Evolutionary conservation across 2,329 filamentous ascomycete genomes (phyloP), one percentile per base, ranked within the genome.

Genomic region (Alternaria consortialis): DNA sequence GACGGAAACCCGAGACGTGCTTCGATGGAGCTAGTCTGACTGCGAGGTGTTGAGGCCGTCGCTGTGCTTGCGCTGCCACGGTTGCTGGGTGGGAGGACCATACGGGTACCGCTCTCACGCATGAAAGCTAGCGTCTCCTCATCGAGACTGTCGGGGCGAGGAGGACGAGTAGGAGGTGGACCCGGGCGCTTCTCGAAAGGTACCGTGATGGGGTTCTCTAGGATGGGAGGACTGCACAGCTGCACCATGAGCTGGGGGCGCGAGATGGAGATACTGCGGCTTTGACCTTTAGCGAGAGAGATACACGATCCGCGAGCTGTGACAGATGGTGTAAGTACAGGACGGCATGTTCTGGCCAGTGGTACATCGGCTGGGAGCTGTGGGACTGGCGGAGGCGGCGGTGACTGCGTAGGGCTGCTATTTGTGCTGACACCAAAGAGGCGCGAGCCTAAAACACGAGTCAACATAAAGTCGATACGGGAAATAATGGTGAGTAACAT

Each of bases 81-180:
- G 23, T 56, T 51, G 7, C 37, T 54, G 15, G 36, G 29, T 15
- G 50, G 39, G 1, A 71, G 47, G 1, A 65, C 58, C 60, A 68
- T 67, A 40, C 70, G 69, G 1, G 61, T 57, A 7, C 54, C 53
- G 9, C 46, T 43, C 7, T 68, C 63, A 9, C 54, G 66, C 61
- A 64, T 67, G n/a, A 71, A 57, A 6, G 58, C 59, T 2, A 65
- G 17, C 2, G 63, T 68, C 5, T 66, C 60, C 4, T 65, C 52
- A 13, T 69, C 69, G 11, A 70, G 53, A 31, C 60, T 67, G 0
- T 56, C 58, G 4, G 71, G 66, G 4, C 70, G 68, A 2, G 43
- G 20, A 11, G 70, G 70, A 5, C 68, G 69, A 0, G 37, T 29
- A 1, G 69, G 70, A 7, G 65, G 56, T 1, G 63, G 63, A 1